Evolutionary conservation across 2,329 filamentous ascomycete species (phyloP).

Genomic region (Aspergillus sp.): DNA sequence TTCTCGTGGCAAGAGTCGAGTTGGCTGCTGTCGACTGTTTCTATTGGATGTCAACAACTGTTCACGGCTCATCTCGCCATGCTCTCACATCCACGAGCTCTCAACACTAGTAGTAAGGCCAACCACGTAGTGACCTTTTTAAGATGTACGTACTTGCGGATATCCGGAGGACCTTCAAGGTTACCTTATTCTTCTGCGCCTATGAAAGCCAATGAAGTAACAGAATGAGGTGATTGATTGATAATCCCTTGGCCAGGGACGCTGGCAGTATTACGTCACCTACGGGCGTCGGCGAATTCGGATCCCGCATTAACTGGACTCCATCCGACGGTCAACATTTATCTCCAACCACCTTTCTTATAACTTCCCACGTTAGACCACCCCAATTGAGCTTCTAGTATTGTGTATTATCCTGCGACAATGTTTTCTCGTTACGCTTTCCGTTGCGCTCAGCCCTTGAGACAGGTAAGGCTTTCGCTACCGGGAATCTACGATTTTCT

Average conservation of each 20-base stretch:
- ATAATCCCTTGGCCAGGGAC: constrained; percentile 7
- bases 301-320: constrained; percentile 7
- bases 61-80: neutral
- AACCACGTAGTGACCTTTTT: neutral
- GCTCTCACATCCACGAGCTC: neutral
- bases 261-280: constrained; percentile 3
- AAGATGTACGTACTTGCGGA: neutral
- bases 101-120: neutral
- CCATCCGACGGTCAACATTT: neutral
- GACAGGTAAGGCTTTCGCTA: constrained; percentile 53
- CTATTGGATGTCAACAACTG: neutral
- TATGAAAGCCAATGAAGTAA: neutral
- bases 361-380: constrained; percentile 9
- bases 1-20: neutral
- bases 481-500: neutral
- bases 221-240: constrained; percentile 1
- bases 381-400: constrained; percentile 17
- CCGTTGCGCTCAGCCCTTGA: constrained; percentile 64
- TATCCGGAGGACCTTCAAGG: neutral
- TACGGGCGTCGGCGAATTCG: constrained; percentile 1
- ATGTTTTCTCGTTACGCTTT: constrained; percentile 70
- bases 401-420: constrained; percentile 31
- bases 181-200: neutral
- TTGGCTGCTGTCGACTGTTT: too few relatives aligned
- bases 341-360: neutral